A percentile compares a stretch with the other conserved stretches of the same genome.
phyloP scores from a whole-genome alignment of 2,329 filamentous ascomycete genomes.

The Dendryphion nanum region DNA sequence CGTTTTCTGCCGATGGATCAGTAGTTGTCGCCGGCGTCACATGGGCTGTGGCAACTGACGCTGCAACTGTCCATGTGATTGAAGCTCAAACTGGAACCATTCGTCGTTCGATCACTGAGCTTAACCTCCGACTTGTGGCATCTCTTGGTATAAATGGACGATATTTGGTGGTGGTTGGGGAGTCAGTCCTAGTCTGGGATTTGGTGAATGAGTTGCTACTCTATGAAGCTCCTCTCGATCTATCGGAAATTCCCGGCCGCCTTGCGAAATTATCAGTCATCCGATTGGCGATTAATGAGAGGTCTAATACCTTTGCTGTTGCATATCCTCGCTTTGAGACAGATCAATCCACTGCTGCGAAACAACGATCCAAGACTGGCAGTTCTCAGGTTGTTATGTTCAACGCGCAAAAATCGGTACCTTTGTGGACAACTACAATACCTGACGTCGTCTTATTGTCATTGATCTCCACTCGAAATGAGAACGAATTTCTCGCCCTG shows the following conservation, averaged over 20 bases:
- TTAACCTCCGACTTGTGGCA: slow-evolving; percentile 65
- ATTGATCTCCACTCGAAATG: slow-evolving; percentile 62
- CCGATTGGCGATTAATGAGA: slow-evolving; percentile 71
- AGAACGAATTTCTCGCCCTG: slow-evolving; percentile 71
- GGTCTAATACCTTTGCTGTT: slow-evolving; percentile 45
- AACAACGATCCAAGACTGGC: slow-evolving; percentile 36
- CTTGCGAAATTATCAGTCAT: slow-evolving; percentile 39
- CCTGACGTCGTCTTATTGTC: slow-evolving; percentile 63
- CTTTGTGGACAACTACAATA: slow-evolving; percentile 57
- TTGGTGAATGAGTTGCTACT: slow-evolving; percentile 74
- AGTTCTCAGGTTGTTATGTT: slow-evolving; percentile 63
- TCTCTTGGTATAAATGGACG: slow-evolving; percentile 71
- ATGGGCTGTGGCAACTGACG: slow-evolving; percentile 41
- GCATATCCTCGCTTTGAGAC: slow-evolving; percentile 32
- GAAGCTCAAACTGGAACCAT: slow-evolving; percentile 69
- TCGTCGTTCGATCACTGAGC: slow-evolving; percentile 63
- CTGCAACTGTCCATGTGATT: slow-evolving; percentile 71
- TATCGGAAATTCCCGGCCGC: slow-evolving; percentile 27
- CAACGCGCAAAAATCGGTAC: slow-evolving; percentile 57
- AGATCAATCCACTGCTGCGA: slow-evolving; percentile 35
- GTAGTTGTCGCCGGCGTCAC: slow-evolving; percentile 34
- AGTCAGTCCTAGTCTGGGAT: slow-evolving; percentile 76
- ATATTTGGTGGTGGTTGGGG: slow-evolving; percentile 72
- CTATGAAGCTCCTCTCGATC: slow-evolving; percentile 60
- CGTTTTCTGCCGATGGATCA: slow-evolving; percentile 60